Base-by-base conservation (phyloP, 2,329 filamentous ascomycete genomes). In the Ceratocystis huliohia region DNA sequence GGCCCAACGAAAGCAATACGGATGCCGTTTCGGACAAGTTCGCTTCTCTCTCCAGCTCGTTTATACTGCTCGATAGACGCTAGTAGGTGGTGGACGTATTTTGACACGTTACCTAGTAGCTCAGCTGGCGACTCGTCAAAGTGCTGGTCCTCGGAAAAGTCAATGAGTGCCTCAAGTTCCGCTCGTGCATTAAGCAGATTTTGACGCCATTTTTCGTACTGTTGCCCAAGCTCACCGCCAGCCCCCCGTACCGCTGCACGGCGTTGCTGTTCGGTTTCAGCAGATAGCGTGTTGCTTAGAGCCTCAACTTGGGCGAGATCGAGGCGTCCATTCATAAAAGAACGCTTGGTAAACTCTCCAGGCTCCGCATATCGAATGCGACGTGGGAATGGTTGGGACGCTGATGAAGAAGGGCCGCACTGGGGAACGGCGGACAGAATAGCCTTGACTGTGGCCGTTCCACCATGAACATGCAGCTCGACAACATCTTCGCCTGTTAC, bases 71-170 rank as follows among this genome's bases (percentile, higher is more conserved):
- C 77, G 68, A 97, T 86, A 66, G 86, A 81, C 37, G 74, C 73
- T 65, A 85, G 78, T 66, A 97, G 82, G 0, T 72, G 74, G 1
- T 74, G 73, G 1, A 96, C 83, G 72, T 91, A 85, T 0, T 70
- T 70, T 1, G 84, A 82, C 37, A 96, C 89, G 62, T 86, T 90
- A 0, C 73, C 74, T 57, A 95, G 81, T 25, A 97, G 79, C 66
- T 88, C 82, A 0, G 81, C 77, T 0, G 91, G 88, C 2, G 89
- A 87, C 75, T 96, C 91, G 71, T 97, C 92, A 72, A 99, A 96
- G 77, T 97, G 89, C 76, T 99, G 93, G 72, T 97, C 94, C 74
- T 99, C 94, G 0, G 90, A 88, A 74, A 99, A 99, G 75, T 99
- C 94, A 69, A 99, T 97, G 70, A 99, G 77, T 0, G 94, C 94